Evolutionary conservation across 164 flowering plant species (phyloP).

Genomic region (Tetrastigma voinierianum): DNA sequence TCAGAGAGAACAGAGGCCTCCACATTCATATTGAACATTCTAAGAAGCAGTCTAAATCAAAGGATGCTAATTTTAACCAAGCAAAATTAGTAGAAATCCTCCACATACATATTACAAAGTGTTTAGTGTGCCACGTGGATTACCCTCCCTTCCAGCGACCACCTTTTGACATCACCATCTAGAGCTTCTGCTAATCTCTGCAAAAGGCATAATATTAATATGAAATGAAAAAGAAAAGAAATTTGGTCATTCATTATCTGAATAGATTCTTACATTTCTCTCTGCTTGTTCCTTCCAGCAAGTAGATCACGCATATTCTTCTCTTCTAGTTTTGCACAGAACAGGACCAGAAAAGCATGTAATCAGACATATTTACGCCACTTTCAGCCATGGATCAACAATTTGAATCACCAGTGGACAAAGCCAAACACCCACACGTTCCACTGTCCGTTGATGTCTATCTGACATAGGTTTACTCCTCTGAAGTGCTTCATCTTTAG

Average conservation of each 20-base stretch:
- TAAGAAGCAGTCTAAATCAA: not conserved
- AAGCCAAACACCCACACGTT: conserved; percentile 39
- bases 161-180: conserved; percentile 86
- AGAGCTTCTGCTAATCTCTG: conserved; percentile 85
- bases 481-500: conserved; percentile 39
- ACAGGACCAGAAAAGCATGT: conserved; percentile 12
- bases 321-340: conserved; percentile 90
- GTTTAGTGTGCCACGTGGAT: conserved; percentile 88
- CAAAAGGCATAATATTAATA: conserved; percentile 8
- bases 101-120: conserved; percentile 84
- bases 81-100: not conserved
- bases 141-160: conserved; percentile 92
- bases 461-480: conserved; percentile 53
- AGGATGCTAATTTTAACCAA: not conserved
- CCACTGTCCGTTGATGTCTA: conserved; percentile 49
- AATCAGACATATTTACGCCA: not conserved
- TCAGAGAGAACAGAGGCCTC: not conserved
- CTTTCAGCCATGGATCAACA: not conserved
- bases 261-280: conserved; percentile 56
- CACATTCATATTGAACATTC: not conserved
- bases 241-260: not conserved
- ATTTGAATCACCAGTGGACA: not conserved
- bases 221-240: conserved; percentile 4
- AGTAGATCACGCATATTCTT: conserved; percentile 85
- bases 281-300: conserved; percentile 84